A percentile compares a stretch with the other conserved stretches of the same genome.
These are phyloP conservation scores for Astragalus glycyphyllos DNA, from an alignment of 306 rosid species.

Conservation along the genomic window DNA sequence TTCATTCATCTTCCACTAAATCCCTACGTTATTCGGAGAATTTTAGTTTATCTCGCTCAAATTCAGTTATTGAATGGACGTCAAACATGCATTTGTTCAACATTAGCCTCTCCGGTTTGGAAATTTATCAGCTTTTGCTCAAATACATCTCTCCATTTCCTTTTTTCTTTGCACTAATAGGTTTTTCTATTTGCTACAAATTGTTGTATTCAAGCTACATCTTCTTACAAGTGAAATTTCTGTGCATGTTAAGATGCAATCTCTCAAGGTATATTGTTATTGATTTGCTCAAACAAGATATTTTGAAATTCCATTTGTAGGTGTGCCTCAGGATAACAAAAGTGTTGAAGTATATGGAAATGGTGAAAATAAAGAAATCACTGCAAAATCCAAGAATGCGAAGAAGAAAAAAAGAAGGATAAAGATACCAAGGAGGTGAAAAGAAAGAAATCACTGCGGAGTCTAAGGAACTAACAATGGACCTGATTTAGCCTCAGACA, in stretches of 20 bases:
- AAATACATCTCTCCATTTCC: not conserved
- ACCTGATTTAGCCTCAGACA: slow-evolving; percentile 46
- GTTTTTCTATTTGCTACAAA: not conserved
- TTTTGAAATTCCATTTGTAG: slow-evolving; percentile 49
- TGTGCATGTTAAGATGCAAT: slow-evolving; percentile 15
- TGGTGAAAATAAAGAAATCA: slow-evolving; percentile 74
- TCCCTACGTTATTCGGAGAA: not conserved
- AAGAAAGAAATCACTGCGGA: slow-evolving; percentile 68
- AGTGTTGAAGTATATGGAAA: slow-evolving; percentile 56
- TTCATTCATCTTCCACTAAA: too few species aligned
- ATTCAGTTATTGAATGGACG: slow-evolving; percentile 18
- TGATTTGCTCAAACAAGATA: slow-evolving; percentile 21
- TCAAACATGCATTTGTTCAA: not conserved
- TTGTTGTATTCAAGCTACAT: slow-evolving; percentile 2
- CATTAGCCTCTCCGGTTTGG: not conserved
- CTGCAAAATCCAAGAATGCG: slow-evolving; percentile 65
- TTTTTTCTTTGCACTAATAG: not conserved
- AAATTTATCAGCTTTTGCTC: not conserved
- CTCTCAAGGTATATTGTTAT: not conserved
- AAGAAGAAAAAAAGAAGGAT: slow-evolving; percentile 96
- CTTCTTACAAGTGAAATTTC: not conserved
- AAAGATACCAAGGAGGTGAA: slow-evolving; percentile 80
- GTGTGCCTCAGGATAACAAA: slow-evolving; percentile 58
- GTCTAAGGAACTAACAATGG: slow-evolving; percentile 53
- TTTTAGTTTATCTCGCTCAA: slow-evolving; percentile 2